Base-by-base conservation (phyloP, 2,329 filamentous ascomycete species). In the Cladorrhinum sp. region DNA sequence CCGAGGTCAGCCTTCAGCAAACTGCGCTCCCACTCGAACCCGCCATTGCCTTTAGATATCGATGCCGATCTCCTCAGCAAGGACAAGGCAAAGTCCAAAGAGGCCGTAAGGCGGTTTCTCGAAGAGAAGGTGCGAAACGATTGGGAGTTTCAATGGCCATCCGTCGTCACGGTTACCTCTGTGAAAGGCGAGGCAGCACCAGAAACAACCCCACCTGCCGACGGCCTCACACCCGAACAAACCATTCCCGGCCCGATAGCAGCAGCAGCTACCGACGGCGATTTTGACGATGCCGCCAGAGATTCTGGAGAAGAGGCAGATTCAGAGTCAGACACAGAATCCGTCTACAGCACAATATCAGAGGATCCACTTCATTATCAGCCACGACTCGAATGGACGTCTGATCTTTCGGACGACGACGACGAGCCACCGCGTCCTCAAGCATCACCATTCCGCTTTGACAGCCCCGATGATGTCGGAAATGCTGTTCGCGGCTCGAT, bases 1-100 rank as follows among this genome's bases (percentile, higher is more conserved):
- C 79, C 81, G 45, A 81, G 78, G 68, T 80, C 79, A 45, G 80
- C 82, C 9, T 73, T 85, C 58, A 76, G 78, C 61, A 83, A 81
- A 68, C 72, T 84, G 59, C 80, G 82, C 57, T 68, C 72, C 50
- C 67, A 66, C 71, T 66, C 63, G 71, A 62, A 62, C 68, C 58
- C 57, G 61, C 59, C 65, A 68, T 62, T 70, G 68, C 58, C 53
- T n/a, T 49, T 74, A 49, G 77, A 85, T 67, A 82, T 85, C 67
- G 82, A 87, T 62, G 78, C 82, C 20, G 85, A 88, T 68, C 77
- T 88, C 5, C 72, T 85, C 54, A 86, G 82, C 70, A 81, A 78
- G 68, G 85, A 88, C 70, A 87, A 87, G 70, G 63, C 72, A 24
- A 85, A 81, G 73, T 83, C 86, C 66, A 88, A 87, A 69, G 83